Evolutionary conservation across 1,284 basidiomycete species (phyloP).

Genomic region (Schizopora paradoxa): DNA sequence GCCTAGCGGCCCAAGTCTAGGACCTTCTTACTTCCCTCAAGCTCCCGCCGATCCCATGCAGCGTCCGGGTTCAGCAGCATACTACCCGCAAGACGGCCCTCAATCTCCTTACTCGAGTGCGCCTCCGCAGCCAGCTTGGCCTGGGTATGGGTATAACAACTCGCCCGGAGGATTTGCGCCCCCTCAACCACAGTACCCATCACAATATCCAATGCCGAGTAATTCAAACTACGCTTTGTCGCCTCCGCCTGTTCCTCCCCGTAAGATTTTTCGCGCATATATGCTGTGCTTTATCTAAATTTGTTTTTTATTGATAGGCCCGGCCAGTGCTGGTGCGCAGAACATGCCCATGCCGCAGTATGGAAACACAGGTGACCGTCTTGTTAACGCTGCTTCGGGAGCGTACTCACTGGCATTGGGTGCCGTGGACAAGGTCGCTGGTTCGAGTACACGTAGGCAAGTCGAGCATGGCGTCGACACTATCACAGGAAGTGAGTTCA

Average conservation of each 20-base stretch:
- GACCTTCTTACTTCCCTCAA: too few relatives aligned
- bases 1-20: too few relatives aligned
- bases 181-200: background rate
- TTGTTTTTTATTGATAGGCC: background rate
- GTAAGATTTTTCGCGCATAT: slow-evolving; percentile 28
- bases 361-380: background rate
- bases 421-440: slow-evolving; percentile 41
- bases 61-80: background rate
- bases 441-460: slow-evolving; percentile 37
- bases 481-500: too few relatives aligned
- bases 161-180: background rate
- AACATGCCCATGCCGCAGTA: slow-evolving; percentile 7
- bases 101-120: background rate
- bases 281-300: background rate
- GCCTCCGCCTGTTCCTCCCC: slow-evolving; percentile 29
- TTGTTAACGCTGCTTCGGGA: background rate
- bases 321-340: slow-evolving; percentile 6
- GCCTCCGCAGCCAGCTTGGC: background rate
- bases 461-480: slow-evolving; percentile 29
- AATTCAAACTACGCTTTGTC: slow-evolving; percentile 11
- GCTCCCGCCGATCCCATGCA: too few relatives aligned
- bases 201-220: background rate
- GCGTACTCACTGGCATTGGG: slow-evolving; percentile 33
- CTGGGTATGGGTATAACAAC: background rate
- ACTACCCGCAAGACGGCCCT: background rate